Evolutionary conservation across 129 eudicot species (phyloP).

Genomic region (Deinandra increscens): DNA sequence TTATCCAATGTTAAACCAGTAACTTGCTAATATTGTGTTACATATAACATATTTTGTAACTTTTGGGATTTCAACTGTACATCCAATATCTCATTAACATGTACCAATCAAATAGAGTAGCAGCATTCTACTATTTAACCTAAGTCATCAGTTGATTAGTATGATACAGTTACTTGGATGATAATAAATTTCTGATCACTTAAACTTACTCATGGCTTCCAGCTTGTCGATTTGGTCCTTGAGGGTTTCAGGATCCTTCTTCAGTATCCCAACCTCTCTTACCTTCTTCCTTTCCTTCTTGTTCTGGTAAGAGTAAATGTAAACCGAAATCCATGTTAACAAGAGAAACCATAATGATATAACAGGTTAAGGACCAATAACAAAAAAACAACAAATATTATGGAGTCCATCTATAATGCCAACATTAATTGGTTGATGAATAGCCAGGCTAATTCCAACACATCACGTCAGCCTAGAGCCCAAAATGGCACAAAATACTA

Average conservation of each 20-base stretch:
- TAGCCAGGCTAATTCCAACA: neutral
- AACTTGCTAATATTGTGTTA: neutral
- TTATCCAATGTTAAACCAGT: conserved; percentile 1
- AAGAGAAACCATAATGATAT: neutral
- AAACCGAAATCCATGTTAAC: conserved; percentile 18
- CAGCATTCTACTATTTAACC: neutral
- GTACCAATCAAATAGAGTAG: neutral
- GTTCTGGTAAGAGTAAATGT: conserved; percentile 47
- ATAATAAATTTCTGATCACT: conserved; percentile 4
- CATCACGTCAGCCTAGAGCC: neutral
- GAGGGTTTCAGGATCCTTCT: conserved; percentile 94
- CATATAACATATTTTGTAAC: neutral
- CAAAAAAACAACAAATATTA: conserved; percentile 6
- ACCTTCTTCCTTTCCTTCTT: conserved; percentile 98
- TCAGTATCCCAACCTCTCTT: conserved; percentile 91
- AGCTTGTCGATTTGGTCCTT: conserved; percentile 87
- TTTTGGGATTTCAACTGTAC: neutral
- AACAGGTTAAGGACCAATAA: conserved; percentile 2
- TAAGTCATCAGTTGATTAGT: neutral
- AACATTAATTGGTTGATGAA: neutral
- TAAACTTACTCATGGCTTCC: conserved; percentile 80
- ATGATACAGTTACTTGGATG: conserved; percentile 8
- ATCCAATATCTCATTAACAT: neutral
- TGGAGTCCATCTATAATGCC: neutral
- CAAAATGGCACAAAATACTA: conserved; percentile 1